Evolutionary conservation across 1,284 basidiomycete species (phyloP), one percentile per base, ranked within the genome.

Genomic region (Melampsora medusae): DNA sequence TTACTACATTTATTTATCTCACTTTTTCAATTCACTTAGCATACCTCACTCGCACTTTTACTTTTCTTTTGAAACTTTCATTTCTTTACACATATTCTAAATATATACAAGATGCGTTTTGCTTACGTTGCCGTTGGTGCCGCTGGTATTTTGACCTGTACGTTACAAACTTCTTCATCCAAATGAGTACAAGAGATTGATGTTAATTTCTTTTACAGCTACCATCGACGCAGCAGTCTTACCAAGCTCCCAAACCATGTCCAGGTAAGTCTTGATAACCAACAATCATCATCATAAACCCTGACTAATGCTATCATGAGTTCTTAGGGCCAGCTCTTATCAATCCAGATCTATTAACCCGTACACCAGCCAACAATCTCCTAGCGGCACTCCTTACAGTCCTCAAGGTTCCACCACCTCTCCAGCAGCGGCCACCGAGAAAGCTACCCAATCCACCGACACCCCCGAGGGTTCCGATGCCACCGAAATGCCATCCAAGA

Each of bases 331-430:
- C 53, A 14, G n/a, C 22, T 56, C 53, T 56, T 56, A 22, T 3
- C 53, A 56, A 56, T 56, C 53, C 16, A n/a, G 53, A 56, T 56
- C 53, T 28, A 10, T 56, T 28, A 56, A 56, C 53, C 53, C 53
- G 19, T 56, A 56, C 16, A 56, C 53, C 53, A 56, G 14, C 4
- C 53, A 56, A 56, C 53, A 56, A 42, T 42, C 38, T 9, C 38
- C 38, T 42, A 42, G 38, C 12, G 12, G 38, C 38, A 42, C 38
- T 42, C 38, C 38, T 42, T 42, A 42, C 10, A 42, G 6, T 42
- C 38, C 38, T 9, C 38, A 42, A 42, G 38, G 6, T 12, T 42
- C 38, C 12, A 42, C 38, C 12, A 10, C 10, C 12, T 42, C 38
- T 12, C 38, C 38, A 42, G 10, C 38, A 10, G 38, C 38, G 38